Base-by-base conservation (phyloP, 1,139 yeast genomes). In the Diutina scorzettiae region DNA sequence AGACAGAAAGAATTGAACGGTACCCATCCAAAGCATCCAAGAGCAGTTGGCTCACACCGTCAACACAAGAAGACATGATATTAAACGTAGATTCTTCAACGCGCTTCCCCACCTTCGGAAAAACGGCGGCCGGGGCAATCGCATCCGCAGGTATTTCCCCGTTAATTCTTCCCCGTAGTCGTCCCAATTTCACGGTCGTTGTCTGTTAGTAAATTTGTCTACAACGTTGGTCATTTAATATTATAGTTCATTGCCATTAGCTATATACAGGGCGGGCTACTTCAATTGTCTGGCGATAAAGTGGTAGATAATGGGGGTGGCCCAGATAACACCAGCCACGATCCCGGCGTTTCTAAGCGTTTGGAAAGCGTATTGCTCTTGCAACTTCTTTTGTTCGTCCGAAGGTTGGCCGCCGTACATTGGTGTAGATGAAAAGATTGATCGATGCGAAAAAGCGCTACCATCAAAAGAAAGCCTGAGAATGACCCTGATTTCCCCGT, bases 401-500 rank as follows among this genome's bases (percentile, higher is more conserved):
- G 79, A 70, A 50, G 40, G 31, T 25, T 25, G 40, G 40, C 40
- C 30, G 20, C n/a, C 19, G 28, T 37, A 24, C 40, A 34, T 34
- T 5, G 14, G 16, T n/a, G 16, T 12, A 12, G 37, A 32, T 32
- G 37, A 32, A 32, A 32, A 32, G 21, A 16, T 32, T 20, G 21
- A 27, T 11, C 14, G 12, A 30, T 28, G 9, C 31, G 18, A 11
- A n/a, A n/a, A 14, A 8, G 31, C 18, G 16, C 11, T 14, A 12
- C 12, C 12, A 11, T 5, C 8, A 3, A 5, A 28, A 18, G 27
- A 24, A 12, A 16, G 5, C 4, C 14, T 18, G 19, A 32, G 5
- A 32, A 85, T 85, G 95, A 81, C 95, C 7, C 81, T 93, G 1
- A 71, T 85, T 34, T 70, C 70, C 45, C 96, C 97, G 18, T 84